phyloP scores from a whole-genome alignment of 1,284 basidiomycete species.

The Mycosarcoma maydis region DNA sequence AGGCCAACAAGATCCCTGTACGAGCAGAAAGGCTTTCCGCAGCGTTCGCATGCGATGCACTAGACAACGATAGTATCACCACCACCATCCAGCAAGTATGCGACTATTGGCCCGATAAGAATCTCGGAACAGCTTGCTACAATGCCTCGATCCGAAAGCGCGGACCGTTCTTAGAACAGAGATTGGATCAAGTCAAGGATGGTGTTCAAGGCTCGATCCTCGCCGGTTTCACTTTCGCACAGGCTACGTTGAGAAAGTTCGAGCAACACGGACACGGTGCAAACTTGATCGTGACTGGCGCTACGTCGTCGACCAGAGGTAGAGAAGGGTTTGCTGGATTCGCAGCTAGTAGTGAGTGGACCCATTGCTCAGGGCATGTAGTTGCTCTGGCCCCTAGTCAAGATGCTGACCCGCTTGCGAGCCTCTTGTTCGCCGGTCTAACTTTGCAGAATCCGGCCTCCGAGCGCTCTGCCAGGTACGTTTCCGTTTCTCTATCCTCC shows the following conservation, averaged over 20 bases:
- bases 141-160: constrained; percentile 53
- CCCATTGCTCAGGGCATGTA: no score
- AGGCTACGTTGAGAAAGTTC: constrained; percentile 36
- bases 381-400: no score
- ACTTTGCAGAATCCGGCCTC: constrained; percentile 25
- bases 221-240: constrained; percentile 52
- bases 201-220: constrained; percentile 46
- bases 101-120: constrained; percentile 35
- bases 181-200: constrained; percentile 33
- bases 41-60: constrained; percentile 55
- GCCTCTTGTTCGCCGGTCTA: background rate
- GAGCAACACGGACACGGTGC: constrained; percentile 36
- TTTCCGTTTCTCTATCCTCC: background rate
- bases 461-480: constrained; percentile 50
- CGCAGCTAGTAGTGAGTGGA: constrained; percentile 43
- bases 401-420: no score
- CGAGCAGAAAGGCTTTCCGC: constrained; percentile 16
- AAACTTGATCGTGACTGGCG: constrained; percentile 53
- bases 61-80: constrained; percentile 33
- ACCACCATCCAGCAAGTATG: constrained; percentile 19
- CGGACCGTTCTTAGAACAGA: constrained; percentile 42
- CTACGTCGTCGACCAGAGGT: constrained; percentile 48
- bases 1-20: background rate
- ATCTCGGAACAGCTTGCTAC: constrained; percentile 53
- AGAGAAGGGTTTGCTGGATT: constrained; percentile 56